Percentiles rank a stretch among this genome's conserved stretches.
Evolutionary conservation across 2,329 filamentous ascomycete species (phyloP).

Genomic region (Truncatella angustata): DNA sequence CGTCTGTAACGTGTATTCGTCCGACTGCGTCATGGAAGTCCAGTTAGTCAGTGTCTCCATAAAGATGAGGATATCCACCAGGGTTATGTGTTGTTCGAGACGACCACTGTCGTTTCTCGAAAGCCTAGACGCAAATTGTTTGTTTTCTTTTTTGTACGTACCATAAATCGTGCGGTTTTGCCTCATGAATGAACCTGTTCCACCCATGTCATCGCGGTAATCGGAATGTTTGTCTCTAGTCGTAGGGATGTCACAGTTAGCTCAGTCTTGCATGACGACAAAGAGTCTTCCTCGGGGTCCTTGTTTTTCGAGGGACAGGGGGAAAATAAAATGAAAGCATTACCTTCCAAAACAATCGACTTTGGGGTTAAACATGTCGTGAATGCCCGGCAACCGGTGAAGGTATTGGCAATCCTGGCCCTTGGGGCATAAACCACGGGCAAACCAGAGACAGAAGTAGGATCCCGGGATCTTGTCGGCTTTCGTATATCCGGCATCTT

Average conservation of each 20-base stretch:
- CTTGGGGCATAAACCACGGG: slow-evolving; percentile 76
- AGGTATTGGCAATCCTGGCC: slow-evolving; percentile 94
- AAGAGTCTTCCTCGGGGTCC: no score
- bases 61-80: no score
- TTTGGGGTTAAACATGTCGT: slow-evolving; percentile 90
- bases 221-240: slow-evolving; percentile 90
- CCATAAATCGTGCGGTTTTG: slow-evolving; percentile 93
- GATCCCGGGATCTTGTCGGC: slow-evolving; percentile 75
- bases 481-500: slow-evolving; percentile 75
- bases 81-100: no score
- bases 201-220: slow-evolving; percentile 97
- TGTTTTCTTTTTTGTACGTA: no score
- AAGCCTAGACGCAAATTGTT: no score
- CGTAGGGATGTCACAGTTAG: no score
- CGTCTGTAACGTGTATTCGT: slow-evolving; percentile 90
- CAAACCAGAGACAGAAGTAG: slow-evolving; percentile 93
- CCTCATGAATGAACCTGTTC: slow-evolving; percentile 88
- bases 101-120: no score
- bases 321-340: no score
- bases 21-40: no score
- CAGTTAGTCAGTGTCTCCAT: no score
- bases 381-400: slow-evolving; percentile 80
- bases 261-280: no score
- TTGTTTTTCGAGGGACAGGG: no score
- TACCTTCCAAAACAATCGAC: slow-evolving; percentile 94